Percentiles rank a stretch among this genome's conserved stretches.
Evolutionary conservation across 2,329 filamentous ascomycete genomes (phyloP).

Genomic region (Epichloe brachyelytri): DNA sequence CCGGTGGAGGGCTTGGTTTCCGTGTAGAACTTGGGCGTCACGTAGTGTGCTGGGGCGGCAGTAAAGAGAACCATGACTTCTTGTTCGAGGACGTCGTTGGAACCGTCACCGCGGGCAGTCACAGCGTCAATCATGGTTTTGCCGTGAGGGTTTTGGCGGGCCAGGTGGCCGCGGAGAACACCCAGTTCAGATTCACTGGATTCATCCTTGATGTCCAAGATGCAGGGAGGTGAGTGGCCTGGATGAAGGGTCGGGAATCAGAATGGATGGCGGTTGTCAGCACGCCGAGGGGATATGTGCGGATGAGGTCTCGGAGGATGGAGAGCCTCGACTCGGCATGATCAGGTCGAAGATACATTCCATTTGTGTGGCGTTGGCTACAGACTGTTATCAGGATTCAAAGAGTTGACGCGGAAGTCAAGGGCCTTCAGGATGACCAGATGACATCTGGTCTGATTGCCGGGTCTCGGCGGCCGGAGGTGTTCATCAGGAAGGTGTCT

Average conservation of each 20-base stretch:
- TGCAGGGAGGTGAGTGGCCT: conserved; percentile 46
- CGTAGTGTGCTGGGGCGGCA: conserved; percentile 44
- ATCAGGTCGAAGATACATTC: conserved; percentile 43
- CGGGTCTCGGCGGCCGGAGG: background rate
- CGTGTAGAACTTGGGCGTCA: conserved; percentile 56
- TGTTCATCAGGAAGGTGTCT: too few species aligned
- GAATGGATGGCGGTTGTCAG: conserved; percentile 49
- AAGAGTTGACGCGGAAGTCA: background rate
- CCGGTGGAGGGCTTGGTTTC: conserved; percentile 50
- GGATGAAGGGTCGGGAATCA: conserved; percentile 33
- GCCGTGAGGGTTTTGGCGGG: conserved; percentile 48
- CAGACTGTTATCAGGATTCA: too few species aligned
- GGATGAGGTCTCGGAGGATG: conserved; percentile 41
- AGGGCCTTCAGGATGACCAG: background rate
- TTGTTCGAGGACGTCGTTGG: conserved; percentile 22
- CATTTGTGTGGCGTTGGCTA: too few species aligned
- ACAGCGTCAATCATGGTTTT: conserved; percentile 44
- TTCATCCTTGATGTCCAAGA: conserved; percentile 37
- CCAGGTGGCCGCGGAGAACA: conserved; percentile 47
- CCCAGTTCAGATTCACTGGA: conserved; percentile 25
- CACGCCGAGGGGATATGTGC: conserved; percentile 46
- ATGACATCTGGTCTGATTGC: background rate
- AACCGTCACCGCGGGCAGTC: conserved; percentile 5
- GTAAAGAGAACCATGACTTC: conserved; percentile 54
- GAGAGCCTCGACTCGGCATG: conserved; percentile 39